These are phyloP conservation scores for Podaxis pistillaris DNA, from an alignment of 768 basidiomycete genomes.

Conservation along the genomic window DNA sequence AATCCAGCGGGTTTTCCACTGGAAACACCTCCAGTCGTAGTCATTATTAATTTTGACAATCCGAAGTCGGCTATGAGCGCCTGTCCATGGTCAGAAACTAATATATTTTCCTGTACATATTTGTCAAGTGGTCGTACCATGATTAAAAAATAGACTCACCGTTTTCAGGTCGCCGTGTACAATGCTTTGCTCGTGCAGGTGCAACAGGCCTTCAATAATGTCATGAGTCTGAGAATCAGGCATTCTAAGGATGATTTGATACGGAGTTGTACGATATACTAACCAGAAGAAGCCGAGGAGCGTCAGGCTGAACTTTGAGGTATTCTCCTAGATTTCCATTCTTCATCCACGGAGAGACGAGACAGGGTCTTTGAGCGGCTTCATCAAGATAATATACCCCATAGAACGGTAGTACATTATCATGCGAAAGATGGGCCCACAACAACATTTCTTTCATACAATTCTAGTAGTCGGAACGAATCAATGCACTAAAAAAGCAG, in stretches of 20 bases:
- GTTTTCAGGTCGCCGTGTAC: slow-evolving; percentile 9
- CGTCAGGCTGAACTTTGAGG: slow-evolving; percentile 11
- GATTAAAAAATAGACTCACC: not conserved
- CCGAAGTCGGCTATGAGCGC: slow-evolving; percentile 5
- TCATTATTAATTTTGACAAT: not conserved
- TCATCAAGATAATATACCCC: slow-evolving; percentile 24
- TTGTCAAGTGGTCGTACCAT: not conserved
- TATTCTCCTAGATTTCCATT: slow-evolving; percentile 20
- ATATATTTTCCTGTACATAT: not conserved
- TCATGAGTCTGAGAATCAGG: not conserved
- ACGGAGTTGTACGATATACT: not conserved
- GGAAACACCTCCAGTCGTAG: not conserved
- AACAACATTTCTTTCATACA: slow-evolving; percentile 25
- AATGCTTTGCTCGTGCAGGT: not conserved
- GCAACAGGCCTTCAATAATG: not conserved
- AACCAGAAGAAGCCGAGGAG: slow-evolving; percentile 18
- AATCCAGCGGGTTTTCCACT: not conserved
- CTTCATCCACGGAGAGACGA: slow-evolving; percentile 22
- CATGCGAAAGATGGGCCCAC: slow-evolving; percentile 33
- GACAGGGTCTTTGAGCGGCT: slow-evolving; percentile 4
- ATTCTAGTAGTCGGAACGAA: too few species aligned
- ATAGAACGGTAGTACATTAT: slow-evolving; percentile 34
- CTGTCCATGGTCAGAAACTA: not conserved
- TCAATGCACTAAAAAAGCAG: too few species aligned
- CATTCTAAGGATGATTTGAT: not conserved